A percentile compares a stretch with the other conserved stretches of the same genome.
These are phyloP conservation scores for Cadophora luteo-olivacea DNA, from an alignment of 2,329 filamentous ascomycete species.

Conservation along the genomic window DNA sequence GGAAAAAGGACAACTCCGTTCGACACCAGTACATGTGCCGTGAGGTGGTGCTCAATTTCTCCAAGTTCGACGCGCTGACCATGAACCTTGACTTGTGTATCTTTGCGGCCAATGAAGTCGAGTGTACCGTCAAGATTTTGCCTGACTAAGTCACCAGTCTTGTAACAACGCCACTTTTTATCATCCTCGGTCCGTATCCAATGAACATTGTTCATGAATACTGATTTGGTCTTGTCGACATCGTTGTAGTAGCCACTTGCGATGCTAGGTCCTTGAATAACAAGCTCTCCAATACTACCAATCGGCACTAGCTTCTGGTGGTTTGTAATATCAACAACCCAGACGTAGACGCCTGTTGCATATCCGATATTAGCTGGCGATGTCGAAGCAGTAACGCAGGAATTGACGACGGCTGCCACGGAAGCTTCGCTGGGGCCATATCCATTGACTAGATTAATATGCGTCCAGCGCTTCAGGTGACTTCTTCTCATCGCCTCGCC, in stretches of 20 bases:
- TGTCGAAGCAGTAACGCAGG: neutral
- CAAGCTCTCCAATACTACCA: conserved; percentile 31
- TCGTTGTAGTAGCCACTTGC: conserved; percentile 59
- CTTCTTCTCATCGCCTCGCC: conserved; percentile 46
- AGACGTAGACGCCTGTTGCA: conserved; percentile 38
- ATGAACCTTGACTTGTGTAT: conserved; percentile 68
- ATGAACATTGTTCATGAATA: neutral
- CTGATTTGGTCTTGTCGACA: conserved; percentile 36
- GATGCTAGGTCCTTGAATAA: conserved; percentile 56
- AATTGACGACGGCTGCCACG: conserved; percentile 30
- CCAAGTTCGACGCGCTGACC: conserved; percentile 45
- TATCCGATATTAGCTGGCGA: conserved; percentile 1
- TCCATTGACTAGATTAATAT: conserved; percentile 47
- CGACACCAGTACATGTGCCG: conserved; percentile 20
- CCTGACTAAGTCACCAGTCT: conserved; percentile 63
- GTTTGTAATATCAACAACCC: conserved; percentile 43
- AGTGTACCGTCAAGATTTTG: conserved; percentile 58
- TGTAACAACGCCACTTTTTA: conserved; percentile 49
- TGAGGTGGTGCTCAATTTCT: conserved; percentile 52
- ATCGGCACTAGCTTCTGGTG: conserved; percentile 29
- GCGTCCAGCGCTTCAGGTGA: conserved; percentile 48
- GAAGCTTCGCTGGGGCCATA: conserved; percentile 45
- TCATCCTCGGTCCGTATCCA: neutral
- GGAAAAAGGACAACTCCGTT: neutral
- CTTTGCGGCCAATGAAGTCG: conserved; percentile 65